These are phyloP conservation scores for Datura wrightii DNA, from an alignment of 257 asterid species.

Conservation along the genomic window DNA sequence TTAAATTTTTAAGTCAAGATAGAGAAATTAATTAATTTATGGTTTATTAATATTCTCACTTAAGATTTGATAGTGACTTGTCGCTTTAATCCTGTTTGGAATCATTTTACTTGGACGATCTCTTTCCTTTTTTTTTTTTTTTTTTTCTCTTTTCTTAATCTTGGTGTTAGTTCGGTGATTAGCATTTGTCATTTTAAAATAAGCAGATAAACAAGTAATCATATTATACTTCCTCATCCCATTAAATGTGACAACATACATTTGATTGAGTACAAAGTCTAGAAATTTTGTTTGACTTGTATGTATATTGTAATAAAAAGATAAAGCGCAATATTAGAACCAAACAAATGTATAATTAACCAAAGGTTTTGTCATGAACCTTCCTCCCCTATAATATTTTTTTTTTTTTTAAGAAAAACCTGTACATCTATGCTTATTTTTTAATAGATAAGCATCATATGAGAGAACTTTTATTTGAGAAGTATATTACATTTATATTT, in stretches of 20 bases:
- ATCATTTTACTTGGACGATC: constrained; percentile 20
- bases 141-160: background rate
- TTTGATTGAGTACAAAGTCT: background rate
- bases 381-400: background rate
- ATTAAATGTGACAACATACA: background rate
- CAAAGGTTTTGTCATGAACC: background rate
- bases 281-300: background rate
- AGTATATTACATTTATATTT: no score
- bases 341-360: background rate
- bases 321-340: background rate
- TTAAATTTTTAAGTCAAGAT: constrained; percentile 6
- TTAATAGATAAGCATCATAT: background rate
- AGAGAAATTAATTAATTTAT: background rate
- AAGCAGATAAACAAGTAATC: background rate
- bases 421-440: background rate
- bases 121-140: background rate
- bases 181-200: constrained; percentile 11
- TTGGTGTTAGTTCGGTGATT: constrained; percentile 1
- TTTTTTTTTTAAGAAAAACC: background rate
- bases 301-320: background rate
- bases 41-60: background rate
- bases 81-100: constrained; percentile 14
- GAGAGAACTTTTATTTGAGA: background rate
- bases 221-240: constrained; percentile 11
- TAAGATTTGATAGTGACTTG: constrained; percentile 19